Evolutionary conservation across 768 basidiomycete species (phyloP), one percentile per base, ranked within the genome.

Genomic region (Lactarius tabidus): DNA sequence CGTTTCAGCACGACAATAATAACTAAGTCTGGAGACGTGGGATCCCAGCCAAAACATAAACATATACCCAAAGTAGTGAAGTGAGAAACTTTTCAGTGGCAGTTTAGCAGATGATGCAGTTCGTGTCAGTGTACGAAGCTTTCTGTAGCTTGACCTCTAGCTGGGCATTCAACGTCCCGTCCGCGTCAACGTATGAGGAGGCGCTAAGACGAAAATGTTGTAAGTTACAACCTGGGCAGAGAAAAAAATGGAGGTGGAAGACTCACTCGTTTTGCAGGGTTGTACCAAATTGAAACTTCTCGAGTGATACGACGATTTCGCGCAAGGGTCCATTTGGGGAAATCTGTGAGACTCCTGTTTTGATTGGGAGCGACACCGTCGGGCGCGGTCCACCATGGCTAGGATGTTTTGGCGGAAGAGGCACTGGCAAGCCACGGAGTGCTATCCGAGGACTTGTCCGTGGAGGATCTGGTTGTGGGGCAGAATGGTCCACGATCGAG

Each of bases 61-160:
- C 53, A n/a, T 17, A 55, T 35, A 59, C 39, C 53, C 12, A 45
- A 39, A 17, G n/a, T 15, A 39, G 35, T 17, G 12, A 17, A 14
- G 39, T 20, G 6, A 29, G 20, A 43, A 23, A 6, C 33, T n/a
- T 18, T 36, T 36, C 14, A 23, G 35, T 6, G 1, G 5, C 15
- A 9, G 35, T 26, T 51, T 51, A 70, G 48, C 69, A 70, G 9
- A 70, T 70, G 23, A 70, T 39, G 36, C 69, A 70, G 20, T 64
- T 66, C 12, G 48, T 1, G 9, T 61, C 61, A 14, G 43, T 12
- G 6, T 45, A 28, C 10, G 57, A 23, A 9, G 57, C 38, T 39
- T 67, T 56, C n/a, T 58, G 62, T 35, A 70, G 54, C 31, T 70
- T 67, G 52, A 67, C 69, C 29, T 59, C 70, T 33, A 70, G 69